phyloP scores from a whole-genome alignment of 257 asterid species.

The Salvia hispanica region DNA sequence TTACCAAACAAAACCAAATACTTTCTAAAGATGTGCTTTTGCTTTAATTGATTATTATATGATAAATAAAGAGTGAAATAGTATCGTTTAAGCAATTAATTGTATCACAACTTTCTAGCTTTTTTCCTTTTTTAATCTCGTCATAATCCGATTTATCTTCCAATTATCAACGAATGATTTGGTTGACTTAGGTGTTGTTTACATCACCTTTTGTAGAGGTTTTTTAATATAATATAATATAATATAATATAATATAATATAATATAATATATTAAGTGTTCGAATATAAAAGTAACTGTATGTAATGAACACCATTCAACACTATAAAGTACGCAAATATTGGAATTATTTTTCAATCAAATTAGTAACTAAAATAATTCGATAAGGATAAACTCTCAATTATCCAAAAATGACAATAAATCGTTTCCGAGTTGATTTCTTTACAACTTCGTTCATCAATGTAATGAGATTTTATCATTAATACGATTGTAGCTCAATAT shows the following conservation, averaged over 20 bases:
- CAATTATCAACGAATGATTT: background rate
- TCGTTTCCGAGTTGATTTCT: too few relatives aligned
- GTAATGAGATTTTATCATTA: background rate
- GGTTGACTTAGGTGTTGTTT: background rate
- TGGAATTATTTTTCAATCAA: too few relatives aligned
- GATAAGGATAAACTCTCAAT: too few relatives aligned
- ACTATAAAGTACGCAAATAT: too few relatives aligned
- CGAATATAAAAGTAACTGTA: too few relatives aligned
- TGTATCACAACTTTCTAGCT: conserved; percentile 11
- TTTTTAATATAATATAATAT: too few relatives aligned
- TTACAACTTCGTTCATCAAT: too few relatives aligned
- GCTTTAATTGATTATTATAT: conserved; percentile 3
- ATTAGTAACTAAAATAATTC: too few relatives aligned
- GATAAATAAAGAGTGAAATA: background rate
- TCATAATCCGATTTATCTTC: background rate
- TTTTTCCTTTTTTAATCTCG: background rate
- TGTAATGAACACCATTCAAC: too few relatives aligned
- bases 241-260: too few relatives aligned
- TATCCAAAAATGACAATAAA: too few relatives aligned
- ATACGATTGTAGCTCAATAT: background rate
- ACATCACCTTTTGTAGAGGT: background rate
- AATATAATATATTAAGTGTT: too few relatives aligned
- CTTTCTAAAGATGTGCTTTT: background rate
- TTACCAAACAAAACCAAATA: background rate
- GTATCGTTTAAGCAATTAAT: conserved; percentile 2